Evolutionary conservation across 2,329 filamentous ascomycete species (phyloP).

Genomic region (Talaromyces albobiverticillius): DNA sequence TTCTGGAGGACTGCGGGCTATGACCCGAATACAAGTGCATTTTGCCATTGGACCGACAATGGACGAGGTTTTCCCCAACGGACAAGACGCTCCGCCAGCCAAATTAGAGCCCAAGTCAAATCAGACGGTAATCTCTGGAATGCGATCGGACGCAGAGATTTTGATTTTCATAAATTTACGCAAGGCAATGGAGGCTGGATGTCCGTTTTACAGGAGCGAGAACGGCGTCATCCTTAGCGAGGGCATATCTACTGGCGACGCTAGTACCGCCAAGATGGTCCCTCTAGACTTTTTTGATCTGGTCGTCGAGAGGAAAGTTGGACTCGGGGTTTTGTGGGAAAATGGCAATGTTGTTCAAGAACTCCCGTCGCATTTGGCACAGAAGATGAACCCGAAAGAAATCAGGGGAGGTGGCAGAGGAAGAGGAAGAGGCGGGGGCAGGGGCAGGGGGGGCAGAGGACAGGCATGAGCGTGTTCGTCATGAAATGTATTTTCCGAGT

Average conservation of each 20-base stretch:
- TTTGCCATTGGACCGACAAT: slow-evolving; percentile 72
- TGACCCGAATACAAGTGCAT: slow-evolving; percentile 86
- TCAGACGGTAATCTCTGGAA: slow-evolving; percentile 67
- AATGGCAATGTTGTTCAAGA: slow-evolving; percentile 54
- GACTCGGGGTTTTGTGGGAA: slow-evolving; percentile 66
- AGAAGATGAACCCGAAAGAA: slow-evolving; percentile 31
- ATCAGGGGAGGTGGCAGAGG: slow-evolving; percentile 8
- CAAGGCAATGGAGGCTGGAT: slow-evolving; percentile 58
- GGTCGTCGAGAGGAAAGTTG: slow-evolving; percentile 71
- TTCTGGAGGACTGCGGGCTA: slow-evolving; percentile 73
- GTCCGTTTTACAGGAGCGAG: slow-evolving; percentile 75
- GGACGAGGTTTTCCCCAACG: slow-evolving; percentile 30
- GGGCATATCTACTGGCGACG: slow-evolving; percentile 42
- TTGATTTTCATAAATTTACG: slow-evolving; percentile 73
- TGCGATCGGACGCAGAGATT: slow-evolving; percentile 73
- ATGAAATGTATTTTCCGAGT: too few relatives aligned
- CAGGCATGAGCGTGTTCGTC: not conserved
- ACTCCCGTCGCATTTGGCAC: slow-evolving; percentile 41
- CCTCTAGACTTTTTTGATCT: slow-evolving; percentile 66
- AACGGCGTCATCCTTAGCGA: slow-evolving; percentile 69
- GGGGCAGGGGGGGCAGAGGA: not conserved
- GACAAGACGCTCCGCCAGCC: slow-evolving; percentile 16
- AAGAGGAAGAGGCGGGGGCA: slow-evolving; percentile 22
- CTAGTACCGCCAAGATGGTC: slow-evolving; percentile 59
- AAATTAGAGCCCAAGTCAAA: slow-evolving; percentile 23